Base-by-base conservation (phyloP, 768 basidiomycete genomes). In the Tulasnella calospora region DNA sequence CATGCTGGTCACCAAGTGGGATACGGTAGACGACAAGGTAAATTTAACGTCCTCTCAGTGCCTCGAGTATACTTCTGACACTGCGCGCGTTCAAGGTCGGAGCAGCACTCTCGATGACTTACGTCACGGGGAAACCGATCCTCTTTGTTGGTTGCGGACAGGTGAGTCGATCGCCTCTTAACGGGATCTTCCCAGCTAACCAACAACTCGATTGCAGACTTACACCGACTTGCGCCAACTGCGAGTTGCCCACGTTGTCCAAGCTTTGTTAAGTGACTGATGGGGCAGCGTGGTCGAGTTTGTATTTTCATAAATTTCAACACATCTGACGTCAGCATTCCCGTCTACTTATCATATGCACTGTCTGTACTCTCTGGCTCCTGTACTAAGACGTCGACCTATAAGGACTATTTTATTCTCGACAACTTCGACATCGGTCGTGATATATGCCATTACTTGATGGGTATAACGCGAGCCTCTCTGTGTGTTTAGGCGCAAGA, bases 1-100 rank as follows among this genome's bases (percentile, higher is more conserved):
- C 35, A 99, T 98, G 92, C 87, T 99, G 67, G 90, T 99, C 79
- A 99, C 98, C 41, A 99, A 99, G 85, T 99, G 98, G 92, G 98
- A 99, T 82, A 99, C 97, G 1, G 98, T 99, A 30, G 95, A 96
- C 82, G 95, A 96, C 85, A 96, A 96, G 89, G 96, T 93, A 77
- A 76, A 88, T 84, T 4, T 30, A 17, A 1, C 36, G 33, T 79
- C 38, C 36, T 38, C 35, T 27, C 55, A 38, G 46, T 46, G 35
- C 57, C 35, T 73, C 73, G 41, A 13, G 47, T 17, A 36, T n/a
- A 17, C 36, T 57, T 55, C 9, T 40, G 5, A 30, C 36, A 38
- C 38, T n/a, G 36, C 36, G 33, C 51, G 19, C 69, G 12, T 17
- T 71, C 2, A 82, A 98, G 96, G 97, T 99, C 73, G 98, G 98